Base-by-base conservation (phyloP, 225 moss, liverwort and hornwort species). In the Ulota crispa region DNA sequence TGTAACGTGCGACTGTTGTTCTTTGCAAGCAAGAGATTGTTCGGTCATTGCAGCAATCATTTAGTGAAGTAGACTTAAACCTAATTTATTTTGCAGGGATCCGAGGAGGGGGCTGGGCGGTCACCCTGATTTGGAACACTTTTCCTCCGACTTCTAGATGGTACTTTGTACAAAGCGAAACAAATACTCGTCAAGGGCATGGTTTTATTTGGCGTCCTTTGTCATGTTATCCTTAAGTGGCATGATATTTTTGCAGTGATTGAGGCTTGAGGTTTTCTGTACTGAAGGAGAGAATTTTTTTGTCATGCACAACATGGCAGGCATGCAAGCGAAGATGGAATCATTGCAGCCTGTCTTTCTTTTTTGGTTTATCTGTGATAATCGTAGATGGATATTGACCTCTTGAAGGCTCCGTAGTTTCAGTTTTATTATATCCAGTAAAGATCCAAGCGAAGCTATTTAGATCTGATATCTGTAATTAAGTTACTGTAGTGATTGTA, bases 111-210 rank as follows among this genome's bases (percentile, higher is more conserved):
- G 79, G 13, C 92, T 90, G 13, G 85, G 85, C 4, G 77, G 83
- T 82, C 92, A 92, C 73, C 92, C 92, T 12, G 92, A 92, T 53
- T 73, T 92, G 79, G 90, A 92, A 68, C 90, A 92, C 68, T 92
- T 90, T 70, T 36, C 78, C 36, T 75, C 83, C 7, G 87, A 83
- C 60, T 82, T 73, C 23, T 91, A 87, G 45, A 62, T 32, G 75
- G 26, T 71, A 16, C 45, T 28, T 65, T 63, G 73, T 64, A 24
- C 63, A 64, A 56, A 70, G 50, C 20, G 13, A 80, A 63, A 54
- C 6, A 36, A 73, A 32, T 7, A 37, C n/a, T 24, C 73, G 55
- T 42, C 23, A 72, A 24, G 34, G 47, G 8, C 32, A 65, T 71
- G 34, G 12, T 75, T 68, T 70, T 11, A 59, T 47, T 79, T 80